phyloP scores from a whole-genome alignment of 2,329 filamentous ascomycete species.

The Rhexocercosporidium sp. region DNA sequence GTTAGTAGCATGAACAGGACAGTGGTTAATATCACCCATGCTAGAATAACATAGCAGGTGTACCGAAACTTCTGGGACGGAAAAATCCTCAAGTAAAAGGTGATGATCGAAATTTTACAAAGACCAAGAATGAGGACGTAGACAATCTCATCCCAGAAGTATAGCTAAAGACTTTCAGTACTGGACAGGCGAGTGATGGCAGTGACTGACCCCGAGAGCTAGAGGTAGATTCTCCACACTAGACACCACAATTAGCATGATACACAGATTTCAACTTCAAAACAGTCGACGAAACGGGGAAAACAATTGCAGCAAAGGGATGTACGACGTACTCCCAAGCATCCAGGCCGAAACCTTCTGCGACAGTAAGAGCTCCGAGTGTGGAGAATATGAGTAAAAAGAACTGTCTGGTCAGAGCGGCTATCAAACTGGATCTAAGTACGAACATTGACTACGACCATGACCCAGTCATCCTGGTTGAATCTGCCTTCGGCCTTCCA shows the following conservation, averaged over 20 bases:
- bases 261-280: no score
- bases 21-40: conserved; percentile 9
- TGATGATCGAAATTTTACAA: conserved; percentile 13
- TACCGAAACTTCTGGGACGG: conserved; percentile 1
- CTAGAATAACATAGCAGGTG: conserved; percentile 1
- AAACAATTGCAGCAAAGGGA: neutral
- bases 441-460: conserved; percentile 11
- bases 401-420: neutral
- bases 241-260: neutral
- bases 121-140: conserved; percentile 15
- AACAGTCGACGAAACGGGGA: neutral
- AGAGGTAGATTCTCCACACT: neutral
- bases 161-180: neutral
- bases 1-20: neutral
- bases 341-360: neutral
- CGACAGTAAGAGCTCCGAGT: neutral
- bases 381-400: neutral
- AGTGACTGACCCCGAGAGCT: conserved; percentile 1
- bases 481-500: conserved; percentile 10
- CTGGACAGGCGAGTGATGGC: neutral
- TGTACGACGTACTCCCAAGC: conserved; percentile 2
- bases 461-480: conserved; percentile 19
- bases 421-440: neutral
- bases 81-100: conserved; percentile 18
- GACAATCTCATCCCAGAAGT: conserved; percentile 9